Conservation (phyloP, 2,329 filamentous ascomycete genomes). For the Exophiala bonariae region DNA sequence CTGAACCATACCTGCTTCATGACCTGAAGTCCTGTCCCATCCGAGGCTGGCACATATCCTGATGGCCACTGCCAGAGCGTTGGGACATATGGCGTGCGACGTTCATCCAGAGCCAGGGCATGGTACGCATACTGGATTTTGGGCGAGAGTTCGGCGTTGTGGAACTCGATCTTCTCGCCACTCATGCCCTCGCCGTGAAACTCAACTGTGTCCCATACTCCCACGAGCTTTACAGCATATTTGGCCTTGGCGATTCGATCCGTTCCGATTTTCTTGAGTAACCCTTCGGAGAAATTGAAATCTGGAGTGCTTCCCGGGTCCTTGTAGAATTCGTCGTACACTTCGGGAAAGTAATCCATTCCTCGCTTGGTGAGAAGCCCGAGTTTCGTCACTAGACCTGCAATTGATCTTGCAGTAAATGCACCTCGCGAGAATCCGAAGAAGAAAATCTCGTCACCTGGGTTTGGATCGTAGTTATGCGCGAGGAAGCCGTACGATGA, state of each 20-base stretch:
- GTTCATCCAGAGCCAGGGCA: constrained; percentile 40
- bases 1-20: constrained; percentile 52
- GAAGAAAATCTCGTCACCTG: constrained; percentile 52
- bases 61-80: constrained; percentile 51
- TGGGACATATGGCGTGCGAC: constrained; percentile 48
- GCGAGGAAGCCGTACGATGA: constrained; percentile 31
- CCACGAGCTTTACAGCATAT: constrained; percentile 37
- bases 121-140: constrained; percentile 41
- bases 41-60: constrained; percentile 37
- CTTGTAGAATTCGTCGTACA: constrained; percentile 30
- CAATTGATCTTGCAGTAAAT: constrained; percentile 47
- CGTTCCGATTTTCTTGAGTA: constrained; percentile 14
- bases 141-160: constrained; percentile 29
- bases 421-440: constrained; percentile 51
- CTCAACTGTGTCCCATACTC: constrained; percentile 34
- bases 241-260: constrained; percentile 34
- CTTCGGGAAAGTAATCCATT: constrained; percentile 29
- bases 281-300: constrained; percentile 15
- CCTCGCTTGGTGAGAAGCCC: constrained; percentile 40
- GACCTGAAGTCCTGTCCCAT: constrained; percentile 26
- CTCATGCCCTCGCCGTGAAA: constrained; percentile 29
- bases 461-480: constrained; percentile 32
- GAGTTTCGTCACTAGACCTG: constrained; percentile 44
- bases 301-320: constrained; percentile 13
- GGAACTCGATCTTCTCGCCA: constrained; percentile 30